These are phyloP conservation scores for Calocera cornea DNA, from an alignment of 768 basidiomycete species.

Conservation along the genomic window DNA sequence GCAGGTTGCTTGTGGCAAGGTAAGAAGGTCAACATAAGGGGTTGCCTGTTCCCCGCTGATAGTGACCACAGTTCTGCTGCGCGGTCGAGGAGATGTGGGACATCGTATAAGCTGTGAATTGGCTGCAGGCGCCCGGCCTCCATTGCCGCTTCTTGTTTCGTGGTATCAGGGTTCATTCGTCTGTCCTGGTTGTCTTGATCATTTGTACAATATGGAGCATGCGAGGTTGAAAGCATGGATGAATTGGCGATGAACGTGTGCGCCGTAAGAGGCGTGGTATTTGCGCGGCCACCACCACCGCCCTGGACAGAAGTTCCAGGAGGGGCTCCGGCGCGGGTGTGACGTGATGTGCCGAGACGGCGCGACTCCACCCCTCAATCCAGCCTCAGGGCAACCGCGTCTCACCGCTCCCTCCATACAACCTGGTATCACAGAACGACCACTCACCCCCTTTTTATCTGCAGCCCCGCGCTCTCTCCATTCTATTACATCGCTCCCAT, in stretches of 20 bases:
- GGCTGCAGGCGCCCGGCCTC: not conserved
- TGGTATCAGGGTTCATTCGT: not conserved
- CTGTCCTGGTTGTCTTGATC: not conserved
- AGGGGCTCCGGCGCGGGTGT: no score
- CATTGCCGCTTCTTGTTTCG: not conserved
- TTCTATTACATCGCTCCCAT: not conserved
- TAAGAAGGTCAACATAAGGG: conserved; percentile 28
- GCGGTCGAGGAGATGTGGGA: conserved; percentile 93
- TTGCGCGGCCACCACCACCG: no score
- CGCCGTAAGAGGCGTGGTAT: no score
- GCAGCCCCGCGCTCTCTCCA: not conserved
- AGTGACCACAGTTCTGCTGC: conserved; percentile 57
- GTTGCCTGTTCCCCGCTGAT: not conserved
- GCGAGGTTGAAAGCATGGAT: not conserved
- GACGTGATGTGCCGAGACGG: no score
- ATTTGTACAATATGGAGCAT: not conserved
- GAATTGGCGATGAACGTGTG: not conserved
- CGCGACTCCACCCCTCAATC: no score
- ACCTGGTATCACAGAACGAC: no score
- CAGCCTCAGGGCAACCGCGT: no score
- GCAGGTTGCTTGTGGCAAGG: conserved; percentile 93
- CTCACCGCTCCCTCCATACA: no score
- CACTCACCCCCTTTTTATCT: not conserved
- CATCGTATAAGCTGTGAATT: conserved; percentile 43
- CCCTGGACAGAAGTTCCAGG: no score